Base-by-base conservation (phyloP, 1,284 basidiomycete genomes). In the Inonotus hispidus region DNA sequence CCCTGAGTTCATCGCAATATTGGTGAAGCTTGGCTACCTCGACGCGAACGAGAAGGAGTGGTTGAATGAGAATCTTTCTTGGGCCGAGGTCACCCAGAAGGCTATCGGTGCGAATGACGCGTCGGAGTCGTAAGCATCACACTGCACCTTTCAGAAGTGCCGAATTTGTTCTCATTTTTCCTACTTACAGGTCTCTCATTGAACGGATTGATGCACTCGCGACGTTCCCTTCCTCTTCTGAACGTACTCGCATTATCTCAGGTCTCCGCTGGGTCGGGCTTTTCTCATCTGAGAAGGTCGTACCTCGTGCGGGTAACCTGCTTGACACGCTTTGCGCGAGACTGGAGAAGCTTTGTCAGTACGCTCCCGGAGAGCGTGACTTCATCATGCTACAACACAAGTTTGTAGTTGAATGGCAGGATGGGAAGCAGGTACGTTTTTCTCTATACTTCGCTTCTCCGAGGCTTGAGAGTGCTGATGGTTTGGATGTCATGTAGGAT, bases 351-450 rank as follows among this genome's bases (percentile, higher is more conserved):
- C 84, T 97, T 73, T 98, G 97, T 90, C 84, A 87, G 73, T 98
- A 98, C 77, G 90, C 87, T 65, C 77, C 82, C 53, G 93, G 93
- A 65, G 95, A 98, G 77, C 88, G 94, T 21, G 96, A 99, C 75
- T 85, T 98, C 67, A 93, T 99, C 67, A 93, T 98, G 85, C 85
- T 99, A 58, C 95, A 98, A 77, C 96, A 99, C 84, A 96, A 95
- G 77, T 97, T 98, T 71, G 77, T 92, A 68, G 87, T 97, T 52
- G 84, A 93, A 72, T 91, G 90, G 83, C 79, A 82, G 41, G 92
- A 96, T 71, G 94, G 95, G 57, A 82, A 77, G 54, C 78, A 82
- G 73, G 90, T 89, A 70, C 50, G 45, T 61, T 14, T 46, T 37
- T 45, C 41, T 46, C 38, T 50, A 52, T 61, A 2, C 64, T 1